These are phyloP conservation scores for Neospora caninum DNA, from an alignment of 169 alveolate genomes.

Conservation along the genomic window DNA sequence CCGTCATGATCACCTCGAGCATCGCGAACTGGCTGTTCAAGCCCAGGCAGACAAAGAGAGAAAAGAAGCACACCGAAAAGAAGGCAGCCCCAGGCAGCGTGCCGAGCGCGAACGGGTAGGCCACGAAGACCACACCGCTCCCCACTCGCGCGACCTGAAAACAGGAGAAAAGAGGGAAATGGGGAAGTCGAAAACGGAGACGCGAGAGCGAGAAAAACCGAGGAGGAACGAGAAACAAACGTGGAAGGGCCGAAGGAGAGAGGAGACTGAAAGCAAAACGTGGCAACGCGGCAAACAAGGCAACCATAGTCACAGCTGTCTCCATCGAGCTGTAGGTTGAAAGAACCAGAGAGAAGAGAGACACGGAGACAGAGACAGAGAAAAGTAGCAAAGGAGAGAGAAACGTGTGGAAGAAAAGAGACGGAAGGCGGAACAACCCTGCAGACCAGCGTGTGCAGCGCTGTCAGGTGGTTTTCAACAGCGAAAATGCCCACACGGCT, in stretches of 20 bases:
- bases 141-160: slow-evolving; percentile 36
- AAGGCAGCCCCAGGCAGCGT: background rate
- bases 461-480: too few species aligned
- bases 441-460: too few species aligned
- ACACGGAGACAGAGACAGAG: background rate
- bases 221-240: background rate
- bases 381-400: background rate
- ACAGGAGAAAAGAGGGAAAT: background rate
- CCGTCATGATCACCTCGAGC: slow-evolving; percentile 24
- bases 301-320: too few species aligned
- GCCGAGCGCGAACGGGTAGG: background rate
- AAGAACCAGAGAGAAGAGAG: background rate
- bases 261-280: too few species aligned
- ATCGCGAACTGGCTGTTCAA: background rate
- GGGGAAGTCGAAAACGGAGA: background rate
- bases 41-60: background rate
- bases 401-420: too few species aligned
- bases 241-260: background rate
- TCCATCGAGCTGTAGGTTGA: too few species aligned
- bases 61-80: background rate
- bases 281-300: too few species aligned
- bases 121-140: slow-evolving; percentile 20
- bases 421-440: too few species aligned
- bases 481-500: too few species aligned
- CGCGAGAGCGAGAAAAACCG: background rate